Evolutionary conservation across 371 early-diverging fungal species (phyloP).

Genomic region (Zychaea mexicana): DNA sequence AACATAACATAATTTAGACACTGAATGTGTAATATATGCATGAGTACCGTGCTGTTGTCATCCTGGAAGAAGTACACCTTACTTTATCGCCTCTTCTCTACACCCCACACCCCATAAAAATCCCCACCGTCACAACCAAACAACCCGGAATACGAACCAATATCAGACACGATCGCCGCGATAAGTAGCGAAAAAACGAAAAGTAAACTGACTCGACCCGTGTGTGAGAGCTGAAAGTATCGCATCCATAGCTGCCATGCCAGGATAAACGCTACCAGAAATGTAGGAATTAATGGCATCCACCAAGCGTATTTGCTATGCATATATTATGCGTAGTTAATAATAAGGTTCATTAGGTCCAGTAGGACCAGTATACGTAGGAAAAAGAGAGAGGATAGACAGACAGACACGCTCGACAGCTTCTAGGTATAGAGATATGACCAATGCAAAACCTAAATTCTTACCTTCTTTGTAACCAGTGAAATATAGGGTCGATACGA

Average conservation of each 20-base stretch:
- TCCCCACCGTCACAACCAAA: not conserved
- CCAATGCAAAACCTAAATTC: too few relatives aligned
- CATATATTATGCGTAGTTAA: too few relatives aligned
- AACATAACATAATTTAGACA: constrained; percentile 25
- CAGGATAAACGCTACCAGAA: constrained; percentile 18
- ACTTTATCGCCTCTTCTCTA: not conserved
- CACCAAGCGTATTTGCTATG: constrained; percentile 40
- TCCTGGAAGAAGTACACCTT: too few relatives aligned
- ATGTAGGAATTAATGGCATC: constrained; percentile 31
- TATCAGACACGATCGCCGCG: constrained; percentile 29
- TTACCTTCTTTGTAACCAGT: constrained; percentile 36
- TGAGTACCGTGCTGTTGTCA: not conserved
- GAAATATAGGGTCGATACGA: constrained; percentile 20
- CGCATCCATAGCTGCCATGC: constrained; percentile 46
- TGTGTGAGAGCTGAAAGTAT: constrained; percentile 34
- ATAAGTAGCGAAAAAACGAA: constrained; percentile 27
- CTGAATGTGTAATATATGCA: constrained; percentile 13
- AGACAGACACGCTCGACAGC: too few relatives aligned
- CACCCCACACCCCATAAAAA: not conserved
- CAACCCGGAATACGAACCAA: constrained; percentile 20
- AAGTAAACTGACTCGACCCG: constrained; percentile 20
- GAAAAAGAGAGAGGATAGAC: too few relatives aligned
- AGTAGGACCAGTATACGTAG: too few relatives aligned
- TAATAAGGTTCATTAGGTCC: too few relatives aligned
- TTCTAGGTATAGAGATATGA: too few relatives aligned